Base-by-base conservation (phyloP, 2,329 filamentous ascomycete genomes). In the Penicillium brevicompactum region DNA sequence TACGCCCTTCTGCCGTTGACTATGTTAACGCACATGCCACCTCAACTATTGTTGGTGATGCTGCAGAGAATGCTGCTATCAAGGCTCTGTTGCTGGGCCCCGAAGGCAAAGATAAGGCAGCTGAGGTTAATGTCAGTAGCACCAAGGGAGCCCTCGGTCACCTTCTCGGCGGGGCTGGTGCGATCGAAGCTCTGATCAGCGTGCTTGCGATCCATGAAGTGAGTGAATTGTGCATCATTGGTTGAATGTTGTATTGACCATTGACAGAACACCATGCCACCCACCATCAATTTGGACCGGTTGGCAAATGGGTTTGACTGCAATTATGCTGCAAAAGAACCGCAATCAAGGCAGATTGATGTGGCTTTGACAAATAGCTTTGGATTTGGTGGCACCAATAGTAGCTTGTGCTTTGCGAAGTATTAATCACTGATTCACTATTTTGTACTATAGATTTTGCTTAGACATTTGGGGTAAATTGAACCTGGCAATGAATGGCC, bases 21-120 rank as follows among this genome's bases (percentile, higher is more conserved):
- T 99, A 99, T 71, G 84, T 99, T 69, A 99, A 97, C 68, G 94
- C 94, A 1, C 94, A 99, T 70, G 94, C 93, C 1, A 99, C 94
- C 1, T 90, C 90, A 21, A 99, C 93, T 0, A 74, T 81, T 6
- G 82, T 97, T 2, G 94, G 94, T 0, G 94, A 99, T 75, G 83
- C 84, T 21, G 93, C 94, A 1, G 94, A 99, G 76, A 93, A 93
- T 48, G 78, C 80, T 7, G 94, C 94, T 0, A 93, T 97, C 64
- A 87, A 86, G 58, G 77, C 84, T 0, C 74, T 99, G 38, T 86
- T 97, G 76, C 78, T 91, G 9, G 90, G 89, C 0, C 82, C 87
- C 21, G 83, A 89, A 16, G 91, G 91, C 0, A 82, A 87, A 52
- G 65, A 74, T 1, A 78, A 76, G 2, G 83, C 89, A 40, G 76